Percentiles rank a stretch among this genome's conserved stretches.
Evolutionary conservation across 345 rosid species (phyloP).

Genomic region (Microthlaspi erraticum): DNA sequence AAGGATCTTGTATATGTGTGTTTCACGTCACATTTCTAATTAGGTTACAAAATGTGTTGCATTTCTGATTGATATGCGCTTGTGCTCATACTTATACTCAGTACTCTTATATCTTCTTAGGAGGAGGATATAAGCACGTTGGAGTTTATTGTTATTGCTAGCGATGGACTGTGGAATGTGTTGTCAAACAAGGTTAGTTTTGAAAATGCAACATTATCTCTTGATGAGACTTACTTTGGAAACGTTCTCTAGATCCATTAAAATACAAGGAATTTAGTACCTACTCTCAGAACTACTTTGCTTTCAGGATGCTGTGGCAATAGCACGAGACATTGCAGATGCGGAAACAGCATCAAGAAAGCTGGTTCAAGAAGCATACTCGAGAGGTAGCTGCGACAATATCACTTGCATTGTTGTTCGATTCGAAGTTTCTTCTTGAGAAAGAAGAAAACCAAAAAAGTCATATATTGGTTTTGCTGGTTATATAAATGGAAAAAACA

Average conservation of each 20-base stretch:
- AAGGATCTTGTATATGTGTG: not conserved
- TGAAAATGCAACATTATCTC: not conserved
- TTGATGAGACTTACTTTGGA: not conserved
- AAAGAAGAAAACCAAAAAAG: not conserved
- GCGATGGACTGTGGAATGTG: conserved; percentile 99
- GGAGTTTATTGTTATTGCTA: conserved; percentile 96
- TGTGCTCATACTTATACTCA: not conserved
- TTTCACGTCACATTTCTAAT: not conserved
- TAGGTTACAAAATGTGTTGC: not conserved
- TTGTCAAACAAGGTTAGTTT: conserved; percentile 69
- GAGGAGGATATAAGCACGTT: conserved; percentile 81
- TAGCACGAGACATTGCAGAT: conserved; percentile 70
- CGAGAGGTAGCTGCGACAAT: conserved; percentile 93
- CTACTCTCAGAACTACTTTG: not conserved
- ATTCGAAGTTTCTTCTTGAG: conserved; percentile 46
- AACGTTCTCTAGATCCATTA: not conserved
- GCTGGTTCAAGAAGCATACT: conserved; percentile 79
- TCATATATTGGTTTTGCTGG: not conserved
- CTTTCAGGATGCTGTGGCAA: conserved; percentile 78
- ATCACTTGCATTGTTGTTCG: conserved; percentile 93
- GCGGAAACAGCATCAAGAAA: conserved; percentile 87
- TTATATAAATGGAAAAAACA: conserved; percentile 1
- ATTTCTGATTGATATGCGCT: conserved; percentile 9
- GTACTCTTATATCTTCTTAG: conserved; percentile 55
- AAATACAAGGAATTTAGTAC: conserved; percentile 1